Evolutionary conservation across 176 grass and related monocot species (phyloP), one percentile per base, ranked within the genome.

Genomic region (Lolium perenne): DNA sequence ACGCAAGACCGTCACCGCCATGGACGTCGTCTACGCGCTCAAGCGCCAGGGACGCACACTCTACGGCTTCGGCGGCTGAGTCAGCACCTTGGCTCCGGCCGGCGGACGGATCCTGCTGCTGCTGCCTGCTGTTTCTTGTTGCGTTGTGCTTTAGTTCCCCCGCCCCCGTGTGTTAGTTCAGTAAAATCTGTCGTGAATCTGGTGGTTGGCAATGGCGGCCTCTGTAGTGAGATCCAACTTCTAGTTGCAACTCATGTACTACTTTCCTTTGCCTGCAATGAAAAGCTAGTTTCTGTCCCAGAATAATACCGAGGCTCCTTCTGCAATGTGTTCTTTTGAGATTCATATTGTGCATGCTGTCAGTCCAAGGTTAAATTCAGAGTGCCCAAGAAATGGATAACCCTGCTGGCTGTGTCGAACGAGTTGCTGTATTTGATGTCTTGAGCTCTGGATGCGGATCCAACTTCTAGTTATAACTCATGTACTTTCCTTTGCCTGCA

Each of bases 1-100:
- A 88, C 90, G 90, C 83, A 98, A 95, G 89, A 98, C 93, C 6
- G 89, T 95, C 72, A 94, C 93, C 49, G 89, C 95, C 86, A 98
- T 94, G 91, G 93, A 98, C 75, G 87, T 95, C 45, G 91, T 95
- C 83, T 98, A 95, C 45, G 91, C 93, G 2, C 95, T 98, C 83
- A 95, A 98, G 83, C 91, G 87, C 89, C 95, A 98, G 81, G 93
- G 95, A 9, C 86, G 93, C 61, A 98, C 95, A 77, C 82, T 98
- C 77, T 98, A 98, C 43, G 93, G 91, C 12, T 98, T 98, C 68
- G 86, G 89, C 35, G 89, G 95, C 63, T 35, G 32, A 35, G 32
- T 3, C 2, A 35, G 32, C 32, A 1, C 32, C 32, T 35, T 35
- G 32, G 32, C 32, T 1, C 32, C 32, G 32, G 32, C 32, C n/a